phyloP scores from a whole-genome alignment of 345 rosid species.

The Arabis hirsuta region DNA sequence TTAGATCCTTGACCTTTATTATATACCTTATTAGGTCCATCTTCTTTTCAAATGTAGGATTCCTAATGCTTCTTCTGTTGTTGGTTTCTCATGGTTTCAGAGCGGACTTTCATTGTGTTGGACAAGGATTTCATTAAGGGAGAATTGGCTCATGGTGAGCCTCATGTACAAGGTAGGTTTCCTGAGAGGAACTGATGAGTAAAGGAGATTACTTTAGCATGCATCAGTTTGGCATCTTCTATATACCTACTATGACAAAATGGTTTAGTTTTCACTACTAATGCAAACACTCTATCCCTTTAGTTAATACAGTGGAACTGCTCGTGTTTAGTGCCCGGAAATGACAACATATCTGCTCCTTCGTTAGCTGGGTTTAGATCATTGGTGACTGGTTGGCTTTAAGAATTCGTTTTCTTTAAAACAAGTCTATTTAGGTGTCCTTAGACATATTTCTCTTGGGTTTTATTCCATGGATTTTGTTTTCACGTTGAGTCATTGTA shows the following conservation, averaged over 20 bases:
- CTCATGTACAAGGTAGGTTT: conserved; percentile 73
- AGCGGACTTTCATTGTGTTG: conserved; percentile 84
- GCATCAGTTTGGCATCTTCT: conserved; percentile 13
- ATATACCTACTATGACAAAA: neutral
- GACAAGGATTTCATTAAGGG: conserved; percentile 70
- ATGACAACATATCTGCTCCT: conserved; percentile 17
- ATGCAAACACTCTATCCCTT: neutral
- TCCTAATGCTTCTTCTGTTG: conserved; percentile 18
- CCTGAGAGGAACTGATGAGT: conserved; percentile 1
- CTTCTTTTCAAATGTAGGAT: neutral
- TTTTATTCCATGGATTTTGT: neutral
- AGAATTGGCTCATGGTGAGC: conserved; percentile 60
- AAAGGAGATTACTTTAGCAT: conserved; percentile 13
- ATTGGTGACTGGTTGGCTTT: conserved; percentile 22
- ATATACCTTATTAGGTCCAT: neutral
- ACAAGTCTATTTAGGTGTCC: conserved; percentile 5
- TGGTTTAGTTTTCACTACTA: conserved; percentile 2
- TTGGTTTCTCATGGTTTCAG: conserved; percentile 51
- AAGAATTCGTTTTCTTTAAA: neutral
- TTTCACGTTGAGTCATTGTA: neutral
- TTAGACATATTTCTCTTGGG: conserved; percentile 5
- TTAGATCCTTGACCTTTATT: no score
- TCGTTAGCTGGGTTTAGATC: conserved; percentile 26
- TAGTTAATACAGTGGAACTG: neutral
- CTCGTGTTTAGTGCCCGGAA: neutral